Evolutionary conservation across 2,329 filamentous ascomycete species (phyloP).

Genomic region (Colletotrichum godetiae): DNA sequence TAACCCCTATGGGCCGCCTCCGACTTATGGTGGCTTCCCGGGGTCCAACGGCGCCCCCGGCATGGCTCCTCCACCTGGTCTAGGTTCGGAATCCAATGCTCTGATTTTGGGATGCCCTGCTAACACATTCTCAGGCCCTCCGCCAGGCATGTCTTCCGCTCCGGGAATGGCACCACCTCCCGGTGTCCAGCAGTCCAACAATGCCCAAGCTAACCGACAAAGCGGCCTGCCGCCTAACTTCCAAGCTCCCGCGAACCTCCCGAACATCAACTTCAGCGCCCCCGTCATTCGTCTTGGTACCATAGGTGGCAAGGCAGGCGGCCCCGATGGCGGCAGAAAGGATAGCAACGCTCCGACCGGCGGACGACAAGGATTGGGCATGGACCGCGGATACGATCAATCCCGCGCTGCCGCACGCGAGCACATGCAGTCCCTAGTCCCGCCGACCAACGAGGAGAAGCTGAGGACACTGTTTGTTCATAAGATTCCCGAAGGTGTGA

Average conservation of each 20-base stretch:
- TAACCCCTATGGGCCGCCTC: constrained; percentile 78
- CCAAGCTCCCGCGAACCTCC: constrained; percentile 90
- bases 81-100: constrained; percentile 68
- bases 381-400: constrained; percentile 75
- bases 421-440: constrained; percentile 77
- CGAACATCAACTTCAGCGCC: constrained; percentile 98
- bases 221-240: constrained; percentile 85
- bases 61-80: constrained; percentile 83
- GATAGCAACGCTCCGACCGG: constrained; percentile 53
- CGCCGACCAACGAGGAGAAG: constrained; percentile 90
- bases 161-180: constrained; percentile 84
- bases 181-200: constrained; percentile 80
- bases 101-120: constrained; percentile 17
- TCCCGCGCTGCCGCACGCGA: constrained; percentile 76
- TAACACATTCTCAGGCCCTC: constrained; percentile 65
- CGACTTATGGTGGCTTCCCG: constrained; percentile 78
- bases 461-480: constrained; percentile 91
- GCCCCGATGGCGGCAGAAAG: constrained; percentile 54
- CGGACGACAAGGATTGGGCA: constrained; percentile 63
- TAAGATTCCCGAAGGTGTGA: constrained; percentile 82
- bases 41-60: constrained; percentile 69
- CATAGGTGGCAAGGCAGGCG: constrained; percentile 71
- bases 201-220: constrained; percentile 81
- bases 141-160: constrained; percentile 82
- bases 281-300: constrained; percentile 95